A percentile compares a stretch with the other conserved stretches of the same genome.
These are phyloP conservation scores for Colletotrichum spinosum DNA, from an alignment of 2,329 filamentous ascomycete species.

Conservation along the genomic window DNA sequence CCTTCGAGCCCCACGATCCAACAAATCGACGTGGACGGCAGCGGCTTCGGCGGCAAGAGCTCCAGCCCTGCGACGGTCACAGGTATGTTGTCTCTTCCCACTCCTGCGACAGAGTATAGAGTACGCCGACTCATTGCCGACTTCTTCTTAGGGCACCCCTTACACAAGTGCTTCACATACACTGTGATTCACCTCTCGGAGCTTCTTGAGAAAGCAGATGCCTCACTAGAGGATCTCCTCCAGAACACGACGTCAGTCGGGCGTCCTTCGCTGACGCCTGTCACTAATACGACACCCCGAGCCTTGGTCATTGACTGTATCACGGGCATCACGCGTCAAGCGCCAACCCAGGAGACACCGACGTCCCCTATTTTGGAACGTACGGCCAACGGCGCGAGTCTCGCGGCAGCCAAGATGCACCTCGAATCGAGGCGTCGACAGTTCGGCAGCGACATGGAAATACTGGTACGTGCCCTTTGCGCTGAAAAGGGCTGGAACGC, in stretches of 20 bases:
- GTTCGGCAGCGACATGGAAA: conserved; percentile 74
- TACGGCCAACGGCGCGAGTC: conserved; percentile 50
- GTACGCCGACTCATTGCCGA: background rate
- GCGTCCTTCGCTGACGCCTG: conserved; percentile 46
- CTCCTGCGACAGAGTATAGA: conserved; percentile 29
- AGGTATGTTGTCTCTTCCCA: conserved; percentile 49
- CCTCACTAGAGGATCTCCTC: conserved; percentile 61
- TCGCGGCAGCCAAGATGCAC: conserved; percentile 64
- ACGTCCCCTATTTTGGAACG: conserved; percentile 60
- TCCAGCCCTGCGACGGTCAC: conserved; percentile 61
- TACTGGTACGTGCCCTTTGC: conserved; percentile 78
- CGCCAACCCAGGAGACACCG: conserved; percentile 58
- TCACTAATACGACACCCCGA: conserved; percentile 46
- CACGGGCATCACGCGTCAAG: conserved; percentile 59
- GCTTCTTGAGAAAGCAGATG: conserved; percentile 60
- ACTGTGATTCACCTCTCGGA: conserved; percentile 69
- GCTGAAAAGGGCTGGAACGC: conserved; percentile 81
- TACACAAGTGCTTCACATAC: conserved; percentile 73
- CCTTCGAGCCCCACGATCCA: conserved; percentile 70
- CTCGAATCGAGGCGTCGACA: conserved; percentile 67
- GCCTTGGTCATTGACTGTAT: conserved; percentile 75
- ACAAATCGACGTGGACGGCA: conserved; percentile 64
- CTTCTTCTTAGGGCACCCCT: conserved; percentile 63
- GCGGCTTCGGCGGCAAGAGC: conserved; percentile 55
- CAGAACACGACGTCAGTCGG: conserved; percentile 47